phyloP scores from a whole-genome alignment of 768 basidiomycete species.

The Psilocybe tampanensis region DNA sequence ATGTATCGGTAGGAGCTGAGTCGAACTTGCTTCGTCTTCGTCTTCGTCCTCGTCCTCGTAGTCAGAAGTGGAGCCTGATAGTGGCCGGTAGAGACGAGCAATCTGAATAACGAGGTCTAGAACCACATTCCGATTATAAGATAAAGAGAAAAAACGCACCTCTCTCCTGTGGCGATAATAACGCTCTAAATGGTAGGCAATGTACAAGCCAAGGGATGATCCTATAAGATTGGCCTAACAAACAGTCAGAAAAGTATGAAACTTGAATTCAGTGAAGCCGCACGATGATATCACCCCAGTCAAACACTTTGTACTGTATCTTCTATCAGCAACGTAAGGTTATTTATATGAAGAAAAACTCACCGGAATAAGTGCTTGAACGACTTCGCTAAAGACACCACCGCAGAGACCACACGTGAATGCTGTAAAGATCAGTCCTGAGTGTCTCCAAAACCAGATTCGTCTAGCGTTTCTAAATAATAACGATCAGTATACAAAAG shows the following conservation, averaged over 20 bases:
- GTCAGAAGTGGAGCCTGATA: conserved; percentile 56
- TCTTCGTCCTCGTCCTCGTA: conserved; percentile 61
- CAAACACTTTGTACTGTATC: conserved; percentile 67
- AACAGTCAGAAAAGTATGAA: conserved; percentile 1
- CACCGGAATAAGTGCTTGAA: conserved; percentile 79
- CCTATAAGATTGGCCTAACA: conserved; percentile 80
- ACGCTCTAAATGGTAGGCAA: conserved; percentile 68
- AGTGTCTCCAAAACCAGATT: conserved; percentile 87
- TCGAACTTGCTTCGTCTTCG: conserved; percentile 43
- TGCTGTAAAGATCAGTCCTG: conserved; percentile 66
- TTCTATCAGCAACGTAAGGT: neutral
- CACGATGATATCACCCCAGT: conserved; percentile 74
- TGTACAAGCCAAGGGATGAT: conserved; percentile 66
- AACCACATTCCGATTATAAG: neutral
- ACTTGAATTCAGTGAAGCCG: conserved; percentile 13
- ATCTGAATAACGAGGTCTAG: conserved; percentile 47
- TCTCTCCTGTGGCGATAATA: conserved; percentile 82
- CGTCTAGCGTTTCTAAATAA: conserved; percentile 69
- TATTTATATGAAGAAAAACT: conserved; percentile 15
- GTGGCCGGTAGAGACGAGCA: conserved; percentile 73
- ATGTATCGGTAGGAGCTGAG: conserved; percentile 63
- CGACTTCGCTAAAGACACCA: conserved; percentile 79
- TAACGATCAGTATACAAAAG: neutral
- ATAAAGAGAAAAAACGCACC: conserved; percentile 38
- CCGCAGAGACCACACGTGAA: conserved; percentile 80